phyloP scores from a whole-genome alignment of 2,329 filamentous ascomycete species.

The Epichloe baconii region DNA sequence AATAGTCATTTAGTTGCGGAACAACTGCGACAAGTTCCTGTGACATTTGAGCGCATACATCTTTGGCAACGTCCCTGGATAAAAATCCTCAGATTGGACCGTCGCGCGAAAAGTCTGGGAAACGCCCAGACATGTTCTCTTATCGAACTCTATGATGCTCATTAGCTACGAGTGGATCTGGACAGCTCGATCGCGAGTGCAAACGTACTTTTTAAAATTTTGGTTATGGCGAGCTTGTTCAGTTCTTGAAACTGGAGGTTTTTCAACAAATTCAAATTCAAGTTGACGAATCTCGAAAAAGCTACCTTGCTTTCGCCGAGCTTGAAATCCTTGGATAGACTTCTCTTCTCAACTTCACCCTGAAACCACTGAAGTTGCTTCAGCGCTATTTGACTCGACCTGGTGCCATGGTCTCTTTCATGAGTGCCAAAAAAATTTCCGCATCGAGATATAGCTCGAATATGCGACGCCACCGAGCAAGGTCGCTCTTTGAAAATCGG shows the following conservation, averaged over 20 bases:
- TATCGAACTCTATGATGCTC: slow-evolving; percentile 58
- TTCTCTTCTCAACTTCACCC: slow-evolving; percentile 46
- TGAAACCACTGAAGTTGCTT: slow-evolving; percentile 61
- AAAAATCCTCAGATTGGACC: slow-evolving; percentile 47
- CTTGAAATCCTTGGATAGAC: slow-evolving; percentile 49
- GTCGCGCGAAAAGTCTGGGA: slow-evolving; percentile 47
- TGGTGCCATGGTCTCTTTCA: slow-evolving; percentile 55
- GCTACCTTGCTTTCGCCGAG: slow-evolving; percentile 51
- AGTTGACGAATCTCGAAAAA: slow-evolving; percentile 53
- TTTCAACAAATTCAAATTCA: slow-evolving; percentile 67
- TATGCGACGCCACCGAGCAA: slow-evolving; percentile 66
- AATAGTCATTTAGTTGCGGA: slow-evolving; percentile 73
- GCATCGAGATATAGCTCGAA: slow-evolving; percentile 73
- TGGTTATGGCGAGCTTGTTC: slow-evolving; percentile 62
- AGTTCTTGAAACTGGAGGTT: slow-evolving; percentile 76
- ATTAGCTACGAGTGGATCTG: not conserved
- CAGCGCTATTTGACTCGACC: slow-evolving; percentile 52
- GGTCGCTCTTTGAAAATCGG: slow-evolving; percentile 48
- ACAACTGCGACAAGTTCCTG: slow-evolving; percentile 59
- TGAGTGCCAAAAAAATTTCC: slow-evolving; percentile 76
- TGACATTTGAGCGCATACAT: slow-evolving; percentile 62
- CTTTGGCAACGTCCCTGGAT: slow-evolving; percentile 56
- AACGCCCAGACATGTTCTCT: slow-evolving; percentile 62
- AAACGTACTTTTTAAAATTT: slow-evolving; percentile 69
- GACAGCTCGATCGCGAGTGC: no score